Evolutionary conservation across 345 rosid genomes (phyloP).

Genomic region (Citrus hindsii): DNA sequence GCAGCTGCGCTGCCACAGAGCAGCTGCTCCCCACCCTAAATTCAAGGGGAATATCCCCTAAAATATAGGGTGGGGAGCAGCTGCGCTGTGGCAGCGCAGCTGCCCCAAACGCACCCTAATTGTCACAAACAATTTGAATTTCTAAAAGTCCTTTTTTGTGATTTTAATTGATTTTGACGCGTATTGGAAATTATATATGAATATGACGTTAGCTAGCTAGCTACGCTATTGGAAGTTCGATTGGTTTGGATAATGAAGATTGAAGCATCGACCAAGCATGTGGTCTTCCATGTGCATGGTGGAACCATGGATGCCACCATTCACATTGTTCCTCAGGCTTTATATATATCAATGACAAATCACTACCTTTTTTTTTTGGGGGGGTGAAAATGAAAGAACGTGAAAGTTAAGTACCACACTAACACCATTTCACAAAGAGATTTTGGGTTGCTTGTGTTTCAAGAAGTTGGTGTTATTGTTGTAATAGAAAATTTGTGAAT

Average conservation of each 20-base stretch:
- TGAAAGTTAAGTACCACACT: neutral
- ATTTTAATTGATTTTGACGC: neutral
- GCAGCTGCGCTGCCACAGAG: too few relatives aligned
- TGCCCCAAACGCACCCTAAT: too few relatives aligned
- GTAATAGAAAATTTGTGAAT: too few relatives aligned
- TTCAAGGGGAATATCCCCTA: too few relatives aligned
- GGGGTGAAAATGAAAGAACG: neutral
- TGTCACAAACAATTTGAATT: neutral
- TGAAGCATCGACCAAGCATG: constrained; percentile 24
- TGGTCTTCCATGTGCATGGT: constrained; percentile 33
- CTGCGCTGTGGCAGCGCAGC: too few relatives aligned
- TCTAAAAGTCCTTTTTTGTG: neutral
- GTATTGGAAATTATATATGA: neutral
- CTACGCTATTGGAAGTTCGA: neutral
- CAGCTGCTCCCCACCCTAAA: too few relatives aligned
- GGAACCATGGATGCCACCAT: constrained; percentile 24
- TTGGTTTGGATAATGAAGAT: neutral
- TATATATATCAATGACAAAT: neutral
- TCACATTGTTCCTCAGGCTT: neutral
- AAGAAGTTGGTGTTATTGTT: neutral
- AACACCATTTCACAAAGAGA: neutral
- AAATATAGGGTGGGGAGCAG: too few relatives aligned
- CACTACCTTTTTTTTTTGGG: too few relatives aligned
- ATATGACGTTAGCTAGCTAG: neutral
- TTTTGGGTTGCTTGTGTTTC: neutral